Evolutionary conservation across 163 green algal genomes (phyloP).

Genomic region (Prototheca wickerhamii): DNA sequence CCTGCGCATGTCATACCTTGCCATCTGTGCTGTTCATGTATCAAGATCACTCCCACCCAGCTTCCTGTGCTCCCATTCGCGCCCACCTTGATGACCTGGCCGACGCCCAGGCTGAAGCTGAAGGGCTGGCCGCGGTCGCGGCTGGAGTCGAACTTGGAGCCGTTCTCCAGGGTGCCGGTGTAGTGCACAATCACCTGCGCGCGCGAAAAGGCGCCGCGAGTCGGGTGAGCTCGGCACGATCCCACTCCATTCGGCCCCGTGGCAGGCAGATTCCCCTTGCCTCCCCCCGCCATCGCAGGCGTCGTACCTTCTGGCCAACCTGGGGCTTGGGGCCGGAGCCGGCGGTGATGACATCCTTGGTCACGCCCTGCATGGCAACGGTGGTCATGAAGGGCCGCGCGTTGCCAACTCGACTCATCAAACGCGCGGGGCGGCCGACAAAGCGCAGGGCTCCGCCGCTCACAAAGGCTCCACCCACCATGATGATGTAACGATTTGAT

Average conservation of each 20-base stretch:
- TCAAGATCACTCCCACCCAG: background rate
- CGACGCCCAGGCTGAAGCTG: conserved; percentile 42
- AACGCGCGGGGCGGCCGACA: background rate
- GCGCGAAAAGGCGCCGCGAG: background rate
- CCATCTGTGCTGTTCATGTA: background rate
- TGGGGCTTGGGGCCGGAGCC: conserved; percentile 10
- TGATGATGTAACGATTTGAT: background rate
- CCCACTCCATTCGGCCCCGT: background rate
- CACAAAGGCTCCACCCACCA: conserved; percentile 2
- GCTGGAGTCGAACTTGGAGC: conserved; percentile 45
- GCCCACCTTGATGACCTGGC: conserved; percentile 28
- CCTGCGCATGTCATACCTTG: background rate
- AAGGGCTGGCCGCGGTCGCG: conserved; percentile 41
- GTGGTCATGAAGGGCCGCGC: conserved; percentile 3
- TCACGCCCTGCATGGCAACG: conserved; percentile 11
- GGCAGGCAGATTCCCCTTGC: background rate
- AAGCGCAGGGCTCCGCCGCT: background rate
- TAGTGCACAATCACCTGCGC: conserved; percentile 38
- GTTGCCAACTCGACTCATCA: background rate
- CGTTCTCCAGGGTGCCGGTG: conserved; percentile 35
- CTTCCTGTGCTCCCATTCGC: background rate
- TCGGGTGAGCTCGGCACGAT: background rate
- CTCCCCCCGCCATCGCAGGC: background rate
- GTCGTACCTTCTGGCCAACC: background rate
- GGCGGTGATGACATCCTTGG: conserved; percentile 14